Percentiles rank a stretch among this genome's conserved stretches.
phyloP scores from a whole-genome alignment of 768 basidiomycete genomes.

The Leccinum arenicola region DNA sequence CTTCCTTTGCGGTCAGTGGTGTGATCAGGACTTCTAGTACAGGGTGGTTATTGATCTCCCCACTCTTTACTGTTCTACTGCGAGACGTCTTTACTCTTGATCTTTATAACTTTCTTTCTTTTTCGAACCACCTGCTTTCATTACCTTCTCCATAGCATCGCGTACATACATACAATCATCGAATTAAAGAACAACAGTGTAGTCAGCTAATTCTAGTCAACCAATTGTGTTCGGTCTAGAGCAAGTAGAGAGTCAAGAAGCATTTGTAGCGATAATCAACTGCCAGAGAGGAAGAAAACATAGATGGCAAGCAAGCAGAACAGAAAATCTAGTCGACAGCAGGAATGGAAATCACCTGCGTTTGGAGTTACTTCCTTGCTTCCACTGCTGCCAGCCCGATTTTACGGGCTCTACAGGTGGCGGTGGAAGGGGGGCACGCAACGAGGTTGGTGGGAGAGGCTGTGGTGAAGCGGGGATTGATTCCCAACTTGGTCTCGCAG shows the following conservation, averaged over 20 bases:
- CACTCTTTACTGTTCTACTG: conserved; percentile 25
- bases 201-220: conserved; percentile 45
- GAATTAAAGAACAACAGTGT: conserved; percentile 45
- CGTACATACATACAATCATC: conserved; percentile 42
- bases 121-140: conserved; percentile 26
- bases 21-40: conserved; percentile 25
- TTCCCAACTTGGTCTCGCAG: background rate
- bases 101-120: conserved; percentile 34
- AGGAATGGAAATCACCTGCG: conserved; percentile 17
- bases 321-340: background rate
- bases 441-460: conserved; percentile 6
- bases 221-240: conserved; percentile 19
- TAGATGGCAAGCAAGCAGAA: conserved; percentile 5
- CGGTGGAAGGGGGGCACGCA: conserved; percentile 17
- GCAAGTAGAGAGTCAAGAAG: conserved; percentile 21
- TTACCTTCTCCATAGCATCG: conserved; percentile 28
- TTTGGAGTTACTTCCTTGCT: conserved; percentile 19
- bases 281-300: background rate
- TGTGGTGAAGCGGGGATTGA: conserved; percentile 7
- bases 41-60: conserved; percentile 13
- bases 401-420: conserved; percentile 22
- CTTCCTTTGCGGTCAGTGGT: conserved; percentile 12
- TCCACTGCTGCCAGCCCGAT: conserved; percentile 59
- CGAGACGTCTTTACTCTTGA: conserved; percentile 30
- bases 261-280: conserved; percentile 16